Evolutionary conservation across 1,284 basidiomycete species (phyloP), one percentile per base, ranked within the genome.

Genomic region (Apiotrichum mycotoxinovorans): DNA sequence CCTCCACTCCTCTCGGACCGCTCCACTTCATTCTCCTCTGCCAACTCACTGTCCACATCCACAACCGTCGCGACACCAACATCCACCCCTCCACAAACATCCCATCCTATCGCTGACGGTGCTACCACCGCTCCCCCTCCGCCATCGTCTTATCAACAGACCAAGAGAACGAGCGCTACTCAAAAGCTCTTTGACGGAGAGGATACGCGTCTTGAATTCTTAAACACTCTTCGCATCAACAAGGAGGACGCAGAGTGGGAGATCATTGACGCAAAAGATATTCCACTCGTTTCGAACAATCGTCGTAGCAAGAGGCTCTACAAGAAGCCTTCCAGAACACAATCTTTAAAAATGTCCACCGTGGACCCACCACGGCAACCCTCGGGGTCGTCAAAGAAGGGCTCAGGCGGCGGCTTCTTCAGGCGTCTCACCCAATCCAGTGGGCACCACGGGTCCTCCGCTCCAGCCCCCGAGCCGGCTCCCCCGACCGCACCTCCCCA

Each of bases 221-320:
- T 62, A 9, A 42, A 55, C n/a, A 44, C 49, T 17, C 41, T 60
- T 20, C 47, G 43, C 20, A 25, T 44, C 35, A 52, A 27, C 40
- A 54, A 59, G 26, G 49, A 34, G n/a, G 60, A 62, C 43, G 49
- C 46, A 20, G 60, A 62, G 43, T 62, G 60, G 60, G 56, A 62
- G 44, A 15, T 62, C 18, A 48, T 62, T 27, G 59, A 51, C 27
- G 22, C 37, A 3, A 33, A 23, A 15, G 49, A 51, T n/a, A 20
- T 35, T 20, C 48, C 37, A 4, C 30, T 37, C 34, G 18, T 25
- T 23, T 20, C 46, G 18, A n/a, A 20, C 9, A 33, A 25, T 9
- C 15, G 14, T n/a, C n/a, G n/a, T n/a, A n/a, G n/a, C 5, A 15
- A 15, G 20, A 15, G 18, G 20, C 4, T 18, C 5, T 23, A 23